phyloP scores from a whole-genome alignment of 176 grass and related monocot genomes.

The Cymbopogon citratus region DNA sequence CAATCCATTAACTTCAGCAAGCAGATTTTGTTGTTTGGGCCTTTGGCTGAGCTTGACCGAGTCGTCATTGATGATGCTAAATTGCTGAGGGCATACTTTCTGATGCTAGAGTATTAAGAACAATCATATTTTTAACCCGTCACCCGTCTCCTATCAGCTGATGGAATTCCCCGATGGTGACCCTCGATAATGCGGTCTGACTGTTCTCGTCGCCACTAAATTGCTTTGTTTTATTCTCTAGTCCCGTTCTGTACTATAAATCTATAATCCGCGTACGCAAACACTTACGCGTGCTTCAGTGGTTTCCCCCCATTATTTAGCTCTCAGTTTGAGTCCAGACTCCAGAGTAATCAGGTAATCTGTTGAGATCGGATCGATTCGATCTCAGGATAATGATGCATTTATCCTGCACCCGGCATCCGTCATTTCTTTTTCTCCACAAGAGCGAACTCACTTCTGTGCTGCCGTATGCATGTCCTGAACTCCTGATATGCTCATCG shows the following conservation, averaged over 20 bases:
- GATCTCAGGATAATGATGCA: not conserved
- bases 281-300: not conserved
- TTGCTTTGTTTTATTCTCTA: not conserved
- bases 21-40: not conserved
- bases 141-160: not conserved
- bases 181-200: not conserved
- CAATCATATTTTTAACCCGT: not conserved
- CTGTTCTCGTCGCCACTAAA: not conserved
- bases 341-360: not conserved
- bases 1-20: not conserved
- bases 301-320: not conserved
- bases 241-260: not conserved
- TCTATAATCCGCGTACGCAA: not conserved
- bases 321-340: not conserved
- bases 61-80: constrained; percentile 5
- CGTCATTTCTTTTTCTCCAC: not conserved
- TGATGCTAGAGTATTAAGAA: not conserved
- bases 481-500: not conserved
- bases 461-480: not conserved
- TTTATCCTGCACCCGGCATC: not conserved
- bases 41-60: not conserved
- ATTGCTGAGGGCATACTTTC: not conserved
- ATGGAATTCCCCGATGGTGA: not conserved
- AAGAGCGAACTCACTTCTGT: not conserved
- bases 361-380: constrained; percentile 2